A percentile compares a stretch with the other conserved stretches of the same genome.
Evolutionary conservation across 2,329 filamentous ascomycete species (phyloP).

Genomic region (Corinectria fuckeliana): DNA sequence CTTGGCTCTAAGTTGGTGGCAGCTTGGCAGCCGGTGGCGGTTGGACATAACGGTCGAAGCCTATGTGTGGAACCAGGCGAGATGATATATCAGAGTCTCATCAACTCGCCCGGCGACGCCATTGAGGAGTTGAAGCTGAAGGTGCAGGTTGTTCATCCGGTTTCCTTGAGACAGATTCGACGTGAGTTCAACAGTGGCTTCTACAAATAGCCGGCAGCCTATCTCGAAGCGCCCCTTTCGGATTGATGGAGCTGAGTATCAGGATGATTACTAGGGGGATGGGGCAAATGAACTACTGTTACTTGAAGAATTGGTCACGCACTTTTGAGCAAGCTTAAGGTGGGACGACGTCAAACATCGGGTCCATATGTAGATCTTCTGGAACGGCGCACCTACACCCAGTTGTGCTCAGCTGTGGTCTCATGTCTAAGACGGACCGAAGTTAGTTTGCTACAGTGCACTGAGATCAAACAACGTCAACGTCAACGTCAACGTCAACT

Average conservation of each 20-base stretch:
- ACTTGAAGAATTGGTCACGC: neutral
- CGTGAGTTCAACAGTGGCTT: neutral
- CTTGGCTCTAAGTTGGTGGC: slow-evolving; percentile 1
- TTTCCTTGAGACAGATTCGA: neutral
- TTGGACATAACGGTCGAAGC: neutral
- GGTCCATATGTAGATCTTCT: neutral
- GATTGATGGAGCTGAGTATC: too few species aligned
- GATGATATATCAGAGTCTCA: neutral
- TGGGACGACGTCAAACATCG: neutral
- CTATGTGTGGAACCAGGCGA: neutral
- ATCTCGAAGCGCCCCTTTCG: too few species aligned
- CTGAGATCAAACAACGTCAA: too few species aligned
- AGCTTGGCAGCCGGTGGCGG: neutral
- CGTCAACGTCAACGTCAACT: too few species aligned
- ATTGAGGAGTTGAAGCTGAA: slow-evolving; percentile 5
- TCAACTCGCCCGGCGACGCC: neutral
- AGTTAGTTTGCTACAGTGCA: neutral
- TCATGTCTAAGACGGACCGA: neutral
- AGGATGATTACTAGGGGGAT: too few species aligned
- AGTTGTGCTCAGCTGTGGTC: neutral
- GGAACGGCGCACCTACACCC: neutral
- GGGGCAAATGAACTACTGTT: neutral
- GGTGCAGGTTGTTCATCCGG: neutral
- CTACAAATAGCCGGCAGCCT: neutral
- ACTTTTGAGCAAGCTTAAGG: neutral